Base-by-base conservation (phyloP, 2,329 filamentous ascomycete species). In the Alternaria triticina region DNA sequence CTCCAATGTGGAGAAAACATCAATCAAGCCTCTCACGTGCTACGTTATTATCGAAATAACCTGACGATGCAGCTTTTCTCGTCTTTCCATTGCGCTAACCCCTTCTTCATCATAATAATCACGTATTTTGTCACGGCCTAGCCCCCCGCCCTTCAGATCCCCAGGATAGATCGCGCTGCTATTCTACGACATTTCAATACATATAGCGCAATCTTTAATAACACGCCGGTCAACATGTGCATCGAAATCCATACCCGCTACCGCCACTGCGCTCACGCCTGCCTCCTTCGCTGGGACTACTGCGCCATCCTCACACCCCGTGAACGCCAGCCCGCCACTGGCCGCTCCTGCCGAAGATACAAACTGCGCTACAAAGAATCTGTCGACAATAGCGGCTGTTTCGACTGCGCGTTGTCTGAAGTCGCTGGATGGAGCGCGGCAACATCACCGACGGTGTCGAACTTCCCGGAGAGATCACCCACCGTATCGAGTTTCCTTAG, bases 241-340 rank as follows among this genome's bases (percentile, higher is more conserved):
- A 67, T 27, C 20, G 59, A 67, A 54, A 33, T 22, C 9, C 50
- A 65, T 47, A 47, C 25, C 30, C 51, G 46, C 22, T 64, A 64
- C 59, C 62, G 60, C 13, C 62, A 25, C 57, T 72, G 70, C 61
- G 13, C 11, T 3, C 69, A 69, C 61, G 62, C 62, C 2, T 54
- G 40, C 22, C 52, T 64, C 28, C 49, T 47, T 5, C 22, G 46
- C 27, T 69, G 68, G 69, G 45, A 64, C 22, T 69, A 72, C 54
- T 70, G 70, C 57, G 30, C 56, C 54, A 51, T 64, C 3, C 43
- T 67, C 30, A 33, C 55, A 1, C 57, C 57, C 4, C 17, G 27
- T 20, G 15, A 50, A 17, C 54, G 62, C 12, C 36, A 55, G 2
- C 54, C 61, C 3, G 25, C 27, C 13, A 61, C 59, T 13, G 66